Conservation (phyloP, 768 basidiomycete species). For the Rhodotorula babjevae region DNA sequence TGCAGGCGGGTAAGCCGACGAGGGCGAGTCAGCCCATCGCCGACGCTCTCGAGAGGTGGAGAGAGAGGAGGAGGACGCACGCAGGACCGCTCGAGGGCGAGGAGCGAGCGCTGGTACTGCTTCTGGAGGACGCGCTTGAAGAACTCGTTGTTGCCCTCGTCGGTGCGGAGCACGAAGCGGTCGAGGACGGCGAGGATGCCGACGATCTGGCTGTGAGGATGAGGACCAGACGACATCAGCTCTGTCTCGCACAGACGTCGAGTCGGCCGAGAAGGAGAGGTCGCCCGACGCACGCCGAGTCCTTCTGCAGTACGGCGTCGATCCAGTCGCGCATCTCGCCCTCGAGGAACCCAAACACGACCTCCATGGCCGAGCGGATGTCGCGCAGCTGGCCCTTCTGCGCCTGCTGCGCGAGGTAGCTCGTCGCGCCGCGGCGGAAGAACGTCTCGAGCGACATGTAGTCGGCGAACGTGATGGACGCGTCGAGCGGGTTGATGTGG, state of each 20-base stretch:
- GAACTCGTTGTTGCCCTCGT: constrained; percentile 73
- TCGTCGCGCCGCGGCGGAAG: constrained; percentile 83
- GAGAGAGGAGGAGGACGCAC: constrained; percentile 59
- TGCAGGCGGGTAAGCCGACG: constrained; percentile 45
- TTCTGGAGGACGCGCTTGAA: constrained; percentile 68
- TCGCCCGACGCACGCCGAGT: constrained; percentile 61
- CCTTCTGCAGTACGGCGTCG: constrained; percentile 68
- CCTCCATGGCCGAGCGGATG: constrained; percentile 80
- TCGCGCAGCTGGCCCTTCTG: constrained; percentile 48
- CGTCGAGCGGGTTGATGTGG: constrained; percentile 76
- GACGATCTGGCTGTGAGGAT: constrained; percentile 66
- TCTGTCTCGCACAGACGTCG: no score
- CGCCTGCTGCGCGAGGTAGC: constrained; percentile 56
- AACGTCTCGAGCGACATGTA: constrained; percentile 91
- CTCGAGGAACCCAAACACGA: constrained; percentile 89
- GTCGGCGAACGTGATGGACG: constrained; percentile 78
- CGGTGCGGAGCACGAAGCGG: constrained; percentile 67
- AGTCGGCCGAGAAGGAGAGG: no score
- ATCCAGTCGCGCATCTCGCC: constrained; percentile 78
- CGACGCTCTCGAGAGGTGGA: background rate
- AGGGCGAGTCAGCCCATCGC: background rate
- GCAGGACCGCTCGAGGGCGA: constrained; percentile 57
- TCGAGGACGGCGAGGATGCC: constrained; percentile 77
- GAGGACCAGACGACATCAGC: background rate
- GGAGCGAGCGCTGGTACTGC: constrained; percentile 57